Percentiles rank a stretch among this genome's conserved stretches.
Evolutionary conservation across 2,329 filamentous ascomycete genomes (phyloP).

Genomic region (Lasiodiplodia sp.): DNA sequence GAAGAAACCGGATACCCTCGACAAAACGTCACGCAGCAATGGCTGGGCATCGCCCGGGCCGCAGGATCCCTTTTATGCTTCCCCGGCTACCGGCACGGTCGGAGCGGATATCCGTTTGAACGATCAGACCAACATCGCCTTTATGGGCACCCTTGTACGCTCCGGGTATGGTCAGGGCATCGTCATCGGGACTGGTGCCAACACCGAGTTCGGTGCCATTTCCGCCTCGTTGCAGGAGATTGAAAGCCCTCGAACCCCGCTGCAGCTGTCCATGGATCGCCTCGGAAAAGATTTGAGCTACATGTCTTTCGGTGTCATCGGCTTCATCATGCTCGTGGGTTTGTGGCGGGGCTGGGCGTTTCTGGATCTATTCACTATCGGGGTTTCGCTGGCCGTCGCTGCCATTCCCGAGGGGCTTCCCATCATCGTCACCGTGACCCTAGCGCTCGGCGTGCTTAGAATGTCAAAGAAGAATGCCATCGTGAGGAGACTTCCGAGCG

Average conservation of each 20-base stretch:
- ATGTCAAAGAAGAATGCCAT: conserved; percentile 97
- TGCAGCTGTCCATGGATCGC: conserved; percentile 97
- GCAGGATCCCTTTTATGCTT: conserved; percentile 65
- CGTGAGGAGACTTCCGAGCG: conserved; percentile 92
- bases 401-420: conserved; percentile 95
- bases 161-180: conserved; percentile 95
- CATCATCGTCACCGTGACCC: conserved; percentile 96
- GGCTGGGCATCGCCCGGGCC: conserved; percentile 43
- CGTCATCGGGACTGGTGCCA: conserved; percentile 93
- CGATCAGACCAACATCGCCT: conserved; percentile 88
- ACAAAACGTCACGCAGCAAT: conserved; percentile 32
- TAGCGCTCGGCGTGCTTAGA: conserved; percentile 91
- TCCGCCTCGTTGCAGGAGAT: conserved; percentile 93
- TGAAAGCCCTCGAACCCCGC: conserved; percentile 90
- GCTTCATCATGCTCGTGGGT: conserved; percentile 88
- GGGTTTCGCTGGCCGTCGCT: conserved; percentile 93
- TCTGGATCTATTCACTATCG: conserved; percentile 96
- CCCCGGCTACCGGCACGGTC: conserved; percentile 64
- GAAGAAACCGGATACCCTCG: conserved; percentile 72
- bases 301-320: conserved; percentile 94
- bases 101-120: conserved; percentile 73
- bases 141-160: conserved; percentile 96
- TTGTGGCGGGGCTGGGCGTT: conserved; percentile 88
- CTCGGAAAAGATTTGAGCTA: conserved; percentile 95
- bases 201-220: conserved; percentile 96